These are phyloP conservation scores for Diaporthe sp. DNA, from an alignment of 2,329 filamentous ascomycete species.

Conservation along the genomic window DNA sequence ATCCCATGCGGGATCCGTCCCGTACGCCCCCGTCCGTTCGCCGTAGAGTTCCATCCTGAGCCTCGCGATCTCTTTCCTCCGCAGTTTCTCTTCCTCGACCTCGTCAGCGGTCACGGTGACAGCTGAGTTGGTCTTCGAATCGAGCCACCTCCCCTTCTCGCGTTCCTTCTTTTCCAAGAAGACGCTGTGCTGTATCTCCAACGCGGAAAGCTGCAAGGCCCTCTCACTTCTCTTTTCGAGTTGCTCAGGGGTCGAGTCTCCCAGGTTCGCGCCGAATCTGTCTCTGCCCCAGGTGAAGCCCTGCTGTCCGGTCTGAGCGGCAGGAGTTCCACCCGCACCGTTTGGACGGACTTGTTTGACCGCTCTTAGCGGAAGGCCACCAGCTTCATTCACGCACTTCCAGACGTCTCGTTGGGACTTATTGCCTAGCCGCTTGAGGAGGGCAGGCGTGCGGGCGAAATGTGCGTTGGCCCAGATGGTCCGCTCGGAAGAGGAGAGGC, in stretches of 20 bases:
- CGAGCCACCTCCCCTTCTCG: constrained; percentile 42
- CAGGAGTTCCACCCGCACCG: constrained; percentile 38
- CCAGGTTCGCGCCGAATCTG: constrained; percentile 62
- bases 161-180: constrained; percentile 57
- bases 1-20: constrained; percentile 82
- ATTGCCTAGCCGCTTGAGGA: constrained; percentile 50
- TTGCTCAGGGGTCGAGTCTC: constrained; percentile 61
- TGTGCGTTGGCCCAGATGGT: constrained; percentile 63
- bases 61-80: constrained; percentile 65
- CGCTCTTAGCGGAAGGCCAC: constrained; percentile 60
- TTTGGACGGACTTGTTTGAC: constrained; percentile 44
- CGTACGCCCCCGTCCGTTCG: constrained; percentile 65
- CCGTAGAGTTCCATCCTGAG: constrained; percentile 68
- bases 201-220: constrained; percentile 57
- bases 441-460: constrained; percentile 58
- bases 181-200: constrained; percentile 59
- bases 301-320: not conserved
- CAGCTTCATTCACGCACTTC: constrained; percentile 67
- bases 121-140: constrained; percentile 43
- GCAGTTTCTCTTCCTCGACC: constrained; percentile 59
- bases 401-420: constrained; percentile 71
- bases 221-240: constrained; percentile 59
- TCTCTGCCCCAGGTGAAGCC: constrained; percentile 63
- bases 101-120: constrained; percentile 54
- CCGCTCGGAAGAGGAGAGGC: constrained; percentile 62